Evolutionary conservation across 768 basidiomycete genomes (phyloP).

Genomic region (Tulasnella sp.): DNA sequence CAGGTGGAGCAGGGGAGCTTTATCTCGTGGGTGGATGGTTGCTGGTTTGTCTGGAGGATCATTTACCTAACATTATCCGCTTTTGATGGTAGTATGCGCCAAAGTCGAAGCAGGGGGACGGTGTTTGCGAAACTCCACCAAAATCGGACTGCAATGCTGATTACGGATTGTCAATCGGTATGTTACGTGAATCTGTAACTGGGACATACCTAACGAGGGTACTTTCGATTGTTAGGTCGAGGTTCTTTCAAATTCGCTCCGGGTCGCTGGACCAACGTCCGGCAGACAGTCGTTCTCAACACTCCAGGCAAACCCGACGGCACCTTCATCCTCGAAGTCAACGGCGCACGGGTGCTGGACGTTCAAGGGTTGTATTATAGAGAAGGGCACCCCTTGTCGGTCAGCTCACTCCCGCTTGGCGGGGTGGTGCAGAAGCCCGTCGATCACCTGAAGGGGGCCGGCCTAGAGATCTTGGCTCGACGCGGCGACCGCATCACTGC

Average conservation of each 20-base stretch:
- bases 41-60: conserved; percentile 32
- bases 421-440: not conserved
- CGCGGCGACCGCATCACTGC: not conserved
- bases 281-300: conserved; percentile 65
- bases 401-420: not conserved
- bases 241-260: conserved; percentile 55
- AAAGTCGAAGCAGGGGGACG: conserved; percentile 54
- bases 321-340: conserved; percentile 52
- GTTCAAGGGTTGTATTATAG: conserved; percentile 58
- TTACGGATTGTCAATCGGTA: conserved; percentile 67
- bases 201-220: not conserved
- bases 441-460: not conserved
- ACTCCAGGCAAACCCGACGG: conserved; percentile 67
- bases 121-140: conserved; percentile 49
- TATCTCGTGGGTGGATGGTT: conserved; percentile 43
- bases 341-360: conserved; percentile 48
- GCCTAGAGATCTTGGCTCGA: not conserved
- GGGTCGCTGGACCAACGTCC: conserved; percentile 64
- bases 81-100: conserved; percentile 54
- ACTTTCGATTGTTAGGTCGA: conserved; percentile 29
- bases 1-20: conserved; percentile 58
- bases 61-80: not conserved
- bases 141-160: conserved; percentile 52
- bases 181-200: not conserved
- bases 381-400: conserved; percentile 28